Conservation (phyloP, 208 protist genomes). For the Wallacemonas rigidus region DNA sequence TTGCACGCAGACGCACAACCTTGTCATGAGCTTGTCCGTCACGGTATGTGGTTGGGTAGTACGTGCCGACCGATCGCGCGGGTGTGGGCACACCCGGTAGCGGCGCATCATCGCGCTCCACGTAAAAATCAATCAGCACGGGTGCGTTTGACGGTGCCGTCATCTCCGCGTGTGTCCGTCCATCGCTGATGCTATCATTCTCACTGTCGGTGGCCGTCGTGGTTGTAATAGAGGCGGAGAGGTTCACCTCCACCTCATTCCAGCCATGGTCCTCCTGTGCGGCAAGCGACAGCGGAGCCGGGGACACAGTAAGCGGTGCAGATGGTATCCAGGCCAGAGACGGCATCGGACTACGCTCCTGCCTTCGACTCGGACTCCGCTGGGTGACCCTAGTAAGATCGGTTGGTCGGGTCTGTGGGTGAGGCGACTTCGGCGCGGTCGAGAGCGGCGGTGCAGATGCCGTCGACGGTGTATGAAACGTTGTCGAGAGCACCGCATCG, state of each 20-base stretch:
- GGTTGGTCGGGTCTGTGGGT: not conserved
- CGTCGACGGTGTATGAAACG: no score
- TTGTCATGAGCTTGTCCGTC: not conserved
- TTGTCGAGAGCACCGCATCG: no score
- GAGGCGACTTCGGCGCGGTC: no score
- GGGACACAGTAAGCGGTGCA: conserved; percentile 7
- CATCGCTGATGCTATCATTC: not conserved
- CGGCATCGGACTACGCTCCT: not conserved
- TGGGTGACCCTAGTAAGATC: not conserved
- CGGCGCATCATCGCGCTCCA: conserved; percentile 11
- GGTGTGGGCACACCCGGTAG: not conserved
- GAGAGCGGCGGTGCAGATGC: no score
- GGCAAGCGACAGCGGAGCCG: conserved; percentile 5
- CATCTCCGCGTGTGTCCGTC: not conserved
- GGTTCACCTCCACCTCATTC: conserved; percentile 5
- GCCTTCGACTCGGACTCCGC: not conserved
- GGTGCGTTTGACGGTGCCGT: not conserved
- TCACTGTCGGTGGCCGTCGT: not conserved
- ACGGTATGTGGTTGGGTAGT: not conserved
- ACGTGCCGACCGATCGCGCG: no score
- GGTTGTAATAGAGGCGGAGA: not conserved
- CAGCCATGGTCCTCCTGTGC: conserved; percentile 3
- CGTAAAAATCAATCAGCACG: conserved; percentile 13
- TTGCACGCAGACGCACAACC: not conserved
- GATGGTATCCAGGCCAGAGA: conserved; percentile 6